Base-by-base conservation (phyloP, 768 basidiomycete genomes). In the Amanita muscaria region DNA sequence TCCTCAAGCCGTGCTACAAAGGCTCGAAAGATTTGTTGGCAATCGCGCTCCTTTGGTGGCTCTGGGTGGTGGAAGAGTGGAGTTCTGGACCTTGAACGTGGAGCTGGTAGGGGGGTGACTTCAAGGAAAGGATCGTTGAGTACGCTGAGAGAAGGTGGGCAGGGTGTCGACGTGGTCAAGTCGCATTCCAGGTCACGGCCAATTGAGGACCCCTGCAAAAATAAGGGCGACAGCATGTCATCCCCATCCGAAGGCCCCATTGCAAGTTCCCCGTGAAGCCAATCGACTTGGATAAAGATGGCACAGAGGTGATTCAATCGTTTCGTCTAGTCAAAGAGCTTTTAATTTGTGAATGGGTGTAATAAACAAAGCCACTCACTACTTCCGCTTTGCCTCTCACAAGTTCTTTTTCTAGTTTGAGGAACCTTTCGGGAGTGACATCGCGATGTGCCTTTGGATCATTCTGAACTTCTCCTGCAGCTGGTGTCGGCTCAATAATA, bases 341-440 rank as follows among this genome's bases (percentile, higher is more conserved):
- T 21, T 21, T 9, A 11, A 34, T 16, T 27, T 23, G 15, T 25
- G n/a, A 27, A 37, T 10, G 1, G 12, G 37, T n/a, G 37, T 4
- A 9, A 12, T n/a, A 42, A 43, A 32, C 49, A 23, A n/a, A n/a
- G 31, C n/a, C 23, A 69, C 85, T 56, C 53, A 89, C 85, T 43
- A 89, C 73, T 74, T 93, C 90, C n/a, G 76, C 74, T 61, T 90
- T 90, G 9, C 87, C 88, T 42, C 83, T 70, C 8, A 86, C 80
- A 14, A 91, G 73, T 55, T 92, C 88, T 58, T 86, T 83, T 68
- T 92, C 88, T 4, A 93, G 66, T 53, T 69, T 81, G 36, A 77
- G 71, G 56, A 93, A 88, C 10, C 85, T 74, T 51, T 91, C 88
- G 0, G 84, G 81, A 9, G 80, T 82, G 12, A 91, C 85, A 53